Conservation (phyloP, 768 basidiomycete genomes). For the Tricholoma sp. region DNA sequence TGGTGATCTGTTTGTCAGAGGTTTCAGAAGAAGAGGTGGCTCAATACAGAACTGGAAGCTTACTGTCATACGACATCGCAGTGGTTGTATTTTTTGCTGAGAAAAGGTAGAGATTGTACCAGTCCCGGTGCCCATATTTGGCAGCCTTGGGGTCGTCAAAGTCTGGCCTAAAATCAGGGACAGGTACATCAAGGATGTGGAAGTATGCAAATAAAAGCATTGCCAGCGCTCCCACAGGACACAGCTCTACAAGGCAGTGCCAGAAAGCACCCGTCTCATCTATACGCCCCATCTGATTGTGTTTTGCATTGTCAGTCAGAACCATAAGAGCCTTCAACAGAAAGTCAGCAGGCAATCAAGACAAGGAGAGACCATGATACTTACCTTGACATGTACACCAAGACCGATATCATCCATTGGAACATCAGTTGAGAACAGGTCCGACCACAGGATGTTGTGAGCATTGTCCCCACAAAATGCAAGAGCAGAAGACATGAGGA, state of each 20-base stretch:
- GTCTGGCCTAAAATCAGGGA: constrained; percentile 11
- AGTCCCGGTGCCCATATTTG: constrained; percentile 16
- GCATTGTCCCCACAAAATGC: neutral
- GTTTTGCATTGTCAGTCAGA: neutral
- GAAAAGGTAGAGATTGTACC: constrained; percentile 16
- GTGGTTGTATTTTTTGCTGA: constrained; percentile 1
- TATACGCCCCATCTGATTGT: constrained; percentile 1
- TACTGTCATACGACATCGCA: constrained; percentile 25
- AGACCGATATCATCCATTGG: constrained; percentile 11
- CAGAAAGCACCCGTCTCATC: constrained; percentile 23
- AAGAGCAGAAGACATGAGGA: constrained; percentile 19
- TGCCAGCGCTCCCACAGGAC: constrained; percentile 6
- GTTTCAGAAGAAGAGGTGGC: neutral
- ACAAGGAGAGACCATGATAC: neutral
- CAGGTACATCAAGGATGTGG: constrained; percentile 14
- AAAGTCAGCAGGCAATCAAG: neutral
- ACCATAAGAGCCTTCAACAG: neutral
- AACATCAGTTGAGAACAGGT: neutral
- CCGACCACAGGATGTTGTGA: neutral
- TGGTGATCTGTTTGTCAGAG: constrained; percentile 17
- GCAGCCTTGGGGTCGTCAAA: constrained; percentile 8
- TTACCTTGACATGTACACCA: constrained; percentile 13
- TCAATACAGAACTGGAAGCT: neutral
- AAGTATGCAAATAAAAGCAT: constrained; percentile 13
- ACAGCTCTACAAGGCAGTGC: constrained; percentile 20